These are phyloP conservation scores for Ceratobasidium sp. DNA, from an alignment of 1,284 basidiomycete species.

Conservation along the genomic window DNA sequence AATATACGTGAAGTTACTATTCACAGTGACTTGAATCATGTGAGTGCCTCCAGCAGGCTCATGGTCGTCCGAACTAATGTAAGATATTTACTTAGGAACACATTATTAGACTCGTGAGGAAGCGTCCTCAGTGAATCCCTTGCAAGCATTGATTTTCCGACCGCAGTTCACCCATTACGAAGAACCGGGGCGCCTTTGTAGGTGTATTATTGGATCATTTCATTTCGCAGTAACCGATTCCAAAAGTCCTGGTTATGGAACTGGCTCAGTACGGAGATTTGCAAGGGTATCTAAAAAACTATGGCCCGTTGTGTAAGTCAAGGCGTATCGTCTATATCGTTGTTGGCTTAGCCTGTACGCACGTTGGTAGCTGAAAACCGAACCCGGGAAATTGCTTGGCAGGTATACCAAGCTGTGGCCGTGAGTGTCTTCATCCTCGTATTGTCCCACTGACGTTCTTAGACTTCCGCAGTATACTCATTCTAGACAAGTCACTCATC, in stretches of 20 bases:
- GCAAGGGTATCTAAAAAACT: constrained; percentile 36
- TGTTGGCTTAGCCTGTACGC: not conserved
- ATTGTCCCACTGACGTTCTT: not conserved
- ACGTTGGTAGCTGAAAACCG: constrained; percentile 7
- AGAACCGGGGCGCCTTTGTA: constrained; percentile 37
- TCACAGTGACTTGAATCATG: constrained; percentile 34
- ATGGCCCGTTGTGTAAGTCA: constrained; percentile 28
- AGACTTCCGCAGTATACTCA: constrained; percentile 26
- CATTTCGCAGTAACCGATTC: not conserved
- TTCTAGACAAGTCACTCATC: constrained; percentile 39
- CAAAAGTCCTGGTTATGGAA: constrained; percentile 37
- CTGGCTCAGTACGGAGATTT: constrained; percentile 35
- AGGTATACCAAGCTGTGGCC: constrained; percentile 40
- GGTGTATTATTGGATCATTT: not conserved
- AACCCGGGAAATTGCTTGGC: constrained; percentile 34
- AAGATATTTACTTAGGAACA: constrained; percentile 8
- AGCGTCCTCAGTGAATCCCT: not conserved
- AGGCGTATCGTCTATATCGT: not conserved
- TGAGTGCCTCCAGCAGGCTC: not conserved
- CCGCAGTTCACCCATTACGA: constrained; percentile 28
- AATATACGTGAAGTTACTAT: constrained; percentile 8
- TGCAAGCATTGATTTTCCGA: not conserved
- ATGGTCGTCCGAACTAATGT: not conserved
- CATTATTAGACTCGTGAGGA: constrained; percentile 36
- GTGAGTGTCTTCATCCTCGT: constrained; percentile 1